Percentiles rank a stretch among this genome's conserved stretches.
These are phyloP conservation scores for Astraeus odoratus DNA, from an alignment of 768 basidiomycete species.

Conservation along the genomic window DNA sequence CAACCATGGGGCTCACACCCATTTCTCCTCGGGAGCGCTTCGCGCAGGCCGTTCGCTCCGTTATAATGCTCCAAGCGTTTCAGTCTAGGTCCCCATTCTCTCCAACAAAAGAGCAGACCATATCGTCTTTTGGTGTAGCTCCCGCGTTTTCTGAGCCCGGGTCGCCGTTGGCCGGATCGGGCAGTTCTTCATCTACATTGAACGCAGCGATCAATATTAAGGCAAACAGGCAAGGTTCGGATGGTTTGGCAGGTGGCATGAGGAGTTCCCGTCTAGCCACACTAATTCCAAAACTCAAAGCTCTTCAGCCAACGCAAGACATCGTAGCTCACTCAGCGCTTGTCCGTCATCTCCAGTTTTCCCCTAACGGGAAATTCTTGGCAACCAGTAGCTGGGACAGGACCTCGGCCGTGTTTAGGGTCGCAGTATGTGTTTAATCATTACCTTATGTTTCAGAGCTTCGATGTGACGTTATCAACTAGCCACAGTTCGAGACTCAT, in stretches of 20 bases:
- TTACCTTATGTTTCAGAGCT: neutral
- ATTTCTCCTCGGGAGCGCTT: constrained; percentile 20
- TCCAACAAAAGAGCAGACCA: constrained; percentile 32
- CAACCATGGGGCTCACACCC: neutral
- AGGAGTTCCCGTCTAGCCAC: constrained; percentile 47
- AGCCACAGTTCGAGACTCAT: constrained; percentile 52
- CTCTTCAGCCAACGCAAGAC: constrained; percentile 50
- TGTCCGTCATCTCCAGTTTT: constrained; percentile 69
- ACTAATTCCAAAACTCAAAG: constrained; percentile 49
- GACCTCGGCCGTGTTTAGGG: constrained; percentile 60
- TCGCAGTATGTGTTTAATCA: constrained; percentile 39
- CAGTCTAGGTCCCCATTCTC: constrained; percentile 1
- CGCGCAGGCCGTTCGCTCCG: constrained; percentile 30
- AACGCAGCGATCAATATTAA: neutral
- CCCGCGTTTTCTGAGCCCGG: neutral
- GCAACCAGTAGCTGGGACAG: constrained; percentile 69
- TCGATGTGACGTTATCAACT: constrained; percentile 14
- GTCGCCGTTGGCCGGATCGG: neutral
- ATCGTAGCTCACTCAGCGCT: constrained; percentile 59
- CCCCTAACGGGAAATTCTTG: constrained; percentile 65
- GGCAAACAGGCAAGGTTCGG: neutral
- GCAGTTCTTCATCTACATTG: neutral
- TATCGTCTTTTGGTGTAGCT: constrained; percentile 16
- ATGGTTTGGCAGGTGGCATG: constrained; percentile 22
- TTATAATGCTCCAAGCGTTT: constrained; percentile 30